Conservation (phyloP, 495 filamentous ascomycete genomes). For the Letharia columbiana region DNA sequence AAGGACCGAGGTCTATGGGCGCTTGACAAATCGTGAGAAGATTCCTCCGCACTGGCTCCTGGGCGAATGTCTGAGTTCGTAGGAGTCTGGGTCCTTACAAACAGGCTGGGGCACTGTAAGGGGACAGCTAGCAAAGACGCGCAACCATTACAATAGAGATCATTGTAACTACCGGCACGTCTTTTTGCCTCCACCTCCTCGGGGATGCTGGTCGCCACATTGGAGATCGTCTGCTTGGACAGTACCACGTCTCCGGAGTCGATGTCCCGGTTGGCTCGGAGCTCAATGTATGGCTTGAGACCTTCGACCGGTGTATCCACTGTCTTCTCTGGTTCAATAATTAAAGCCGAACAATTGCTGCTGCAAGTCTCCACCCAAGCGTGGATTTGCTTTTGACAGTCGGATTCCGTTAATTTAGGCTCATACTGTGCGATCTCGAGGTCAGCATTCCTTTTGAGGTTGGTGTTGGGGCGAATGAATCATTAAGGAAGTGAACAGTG, state of each 20-base stretch:
- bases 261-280: slow-evolving; percentile 9
- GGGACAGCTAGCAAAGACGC: slow-evolving; percentile 2
- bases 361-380: not conserved
- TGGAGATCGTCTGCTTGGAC: not conserved
- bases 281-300: not conserved
- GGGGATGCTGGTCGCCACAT: slow-evolving; percentile 7
- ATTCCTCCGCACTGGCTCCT: not conserved
- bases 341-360: not conserved
- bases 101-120: not conserved
- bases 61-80: not conserved
- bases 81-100: not conserved
- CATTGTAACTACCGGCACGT: not conserved
- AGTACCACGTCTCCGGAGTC: slow-evolving; percentile 4
- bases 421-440: not conserved
- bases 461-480: not conserved
- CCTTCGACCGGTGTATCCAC: not conserved
- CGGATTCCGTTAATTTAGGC: not conserved
- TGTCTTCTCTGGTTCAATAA: not conserved
- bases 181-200: not conserved
- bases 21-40: not conserved
- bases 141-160: slow-evolving; percentile 7
- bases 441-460: not conserved
- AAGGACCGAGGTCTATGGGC: not conserved
- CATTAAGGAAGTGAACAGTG: not conserved
- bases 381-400: not conserved